Evolutionary conservation across 768 basidiomycete genomes (phyloP), one percentile per base, ranked within the genome.

Genomic region (Myochromella boudieri): DNA sequence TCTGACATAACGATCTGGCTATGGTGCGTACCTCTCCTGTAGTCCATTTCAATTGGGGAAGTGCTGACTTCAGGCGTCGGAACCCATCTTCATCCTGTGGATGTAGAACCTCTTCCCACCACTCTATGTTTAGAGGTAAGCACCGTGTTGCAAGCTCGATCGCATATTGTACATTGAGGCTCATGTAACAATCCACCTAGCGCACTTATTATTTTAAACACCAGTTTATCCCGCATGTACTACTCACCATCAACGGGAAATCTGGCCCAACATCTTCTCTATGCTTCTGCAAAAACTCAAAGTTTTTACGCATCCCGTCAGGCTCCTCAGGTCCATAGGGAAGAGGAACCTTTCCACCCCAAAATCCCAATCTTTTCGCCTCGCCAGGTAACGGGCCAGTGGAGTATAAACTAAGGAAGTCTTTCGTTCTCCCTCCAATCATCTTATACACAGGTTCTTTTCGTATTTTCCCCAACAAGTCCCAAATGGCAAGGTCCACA

Each of bases 81-180:
- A 62, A 61, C 31, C 64, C 62, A 15, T 61, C 51, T 9, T 54
- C 56, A 37, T 65, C 62, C 39, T 62, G 61, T n/a, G 64, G 64
- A 29, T 58, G 64, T 5, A 63, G 47, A 3, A 62, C 60, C 40
- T 65, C 63, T 46, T 65, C 63, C 63, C 63, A 65, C 63, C 63
- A 65, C 33, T 60, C 54, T 45, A 65, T 62, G 37, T 65, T 61
- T 12, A 65, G 51, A 7, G 53, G 54, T 4, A 63, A 47, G 40
- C 60, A 63, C 8, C 56, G 58, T 3, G 63, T 62, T 29, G 63
- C 63, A n/a, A 65, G 58, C 45, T 65, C 59, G 22, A 65, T 62
- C 10, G 63, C 54, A 40, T 65, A 65, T 27, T 63, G 63, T 28
- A 65, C 60, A 26, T 60, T 64, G 46, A 64, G 39, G 26, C 59